phyloP scores from a whole-genome alignment of 257 asterid species.

The Nicotiana tabacum region DNA sequence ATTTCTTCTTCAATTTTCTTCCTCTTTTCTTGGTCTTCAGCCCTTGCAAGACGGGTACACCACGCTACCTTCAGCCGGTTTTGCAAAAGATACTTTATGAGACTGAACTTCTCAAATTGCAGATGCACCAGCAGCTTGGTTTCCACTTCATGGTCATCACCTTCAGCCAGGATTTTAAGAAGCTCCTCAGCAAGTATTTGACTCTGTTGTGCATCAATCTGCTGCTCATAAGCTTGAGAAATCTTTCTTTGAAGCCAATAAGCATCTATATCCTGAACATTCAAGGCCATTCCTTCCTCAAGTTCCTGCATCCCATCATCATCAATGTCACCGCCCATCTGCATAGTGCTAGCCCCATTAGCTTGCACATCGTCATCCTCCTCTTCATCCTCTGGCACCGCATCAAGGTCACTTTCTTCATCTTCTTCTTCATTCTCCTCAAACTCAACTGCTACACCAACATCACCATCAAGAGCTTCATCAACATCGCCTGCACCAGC shows the following conservation, averaged over 20 bases:
- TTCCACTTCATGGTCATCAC: slow-evolving; percentile 39
- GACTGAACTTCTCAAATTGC: slow-evolving; percentile 31
- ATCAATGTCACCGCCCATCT: slow-evolving; percentile 40
- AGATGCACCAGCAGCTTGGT: slow-evolving; percentile 34
- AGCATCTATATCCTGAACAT: slow-evolving; percentile 46
- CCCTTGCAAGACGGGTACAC: slow-evolving; percentile 43
- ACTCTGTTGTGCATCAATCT: slow-evolving; percentile 40
- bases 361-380: slow-evolving; percentile 31
- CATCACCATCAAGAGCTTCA: slow-evolving; percentile 31
- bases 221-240: slow-evolving; percentile 39
- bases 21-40: slow-evolving; percentile 33
- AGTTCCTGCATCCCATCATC: slow-evolving; percentile 31
- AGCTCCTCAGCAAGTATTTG: slow-evolving; percentile 40
- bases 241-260: slow-evolving; percentile 46
- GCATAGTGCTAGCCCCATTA: slow-evolving; percentile 31
- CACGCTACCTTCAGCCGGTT: slow-evolving; percentile 41
- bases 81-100: slow-evolving; percentile 31
- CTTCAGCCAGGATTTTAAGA: slow-evolving; percentile 36
- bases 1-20: slow-evolving; percentile 34
- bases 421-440: slow-evolving; percentile 45
- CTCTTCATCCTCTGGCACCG: slow-evolving; percentile 33
- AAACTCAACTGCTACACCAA: slow-evolving; percentile 44
- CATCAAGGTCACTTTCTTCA: slow-evolving; percentile 36
- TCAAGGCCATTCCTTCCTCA: slow-evolving; percentile 33
- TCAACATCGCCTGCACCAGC: slow-evolving; percentile 20